These are phyloP conservation scores for Sequoiadendron giganteum DNA, from an alignment of 75 land plant species.

Conservation along the genomic window DNA sequence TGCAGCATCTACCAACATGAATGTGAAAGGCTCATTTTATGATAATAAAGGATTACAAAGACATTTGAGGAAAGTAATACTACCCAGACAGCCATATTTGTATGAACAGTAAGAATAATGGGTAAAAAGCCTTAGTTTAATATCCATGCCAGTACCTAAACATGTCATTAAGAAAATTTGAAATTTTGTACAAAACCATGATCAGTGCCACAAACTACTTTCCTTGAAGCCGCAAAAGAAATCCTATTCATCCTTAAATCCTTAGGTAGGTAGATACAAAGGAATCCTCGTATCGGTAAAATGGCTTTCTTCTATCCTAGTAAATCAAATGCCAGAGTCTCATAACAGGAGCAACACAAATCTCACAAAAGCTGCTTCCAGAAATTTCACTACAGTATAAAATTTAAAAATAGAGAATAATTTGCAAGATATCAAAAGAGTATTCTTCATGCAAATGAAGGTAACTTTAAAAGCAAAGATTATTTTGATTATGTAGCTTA, in stretches of 20 bases:
- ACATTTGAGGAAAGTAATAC: neutral
- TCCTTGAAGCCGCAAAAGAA: neutral
- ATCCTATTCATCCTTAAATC: neutral
- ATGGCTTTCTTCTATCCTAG: neutral
- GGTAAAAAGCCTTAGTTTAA: neutral
- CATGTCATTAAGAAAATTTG: neutral
- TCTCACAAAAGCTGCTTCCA: neutral
- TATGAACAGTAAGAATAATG: neutral
- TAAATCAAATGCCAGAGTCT: neutral
- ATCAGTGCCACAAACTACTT: neutral
- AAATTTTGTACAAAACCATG: neutral
- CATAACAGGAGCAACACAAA: neutral
- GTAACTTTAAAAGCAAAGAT: neutral
- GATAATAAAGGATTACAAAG: neutral
- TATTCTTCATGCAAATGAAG: neutral
- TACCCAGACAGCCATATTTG: neutral
- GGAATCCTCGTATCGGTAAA: neutral
- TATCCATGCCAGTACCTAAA: neutral
- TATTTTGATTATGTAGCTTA: constrained; percentile 17
- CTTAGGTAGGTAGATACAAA: neutral
- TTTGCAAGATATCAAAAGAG: neutral
- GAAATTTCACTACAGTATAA: neutral
- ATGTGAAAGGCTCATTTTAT: neutral
- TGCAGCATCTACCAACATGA: neutral
- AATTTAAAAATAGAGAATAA: neutral